Percentiles rank a stretch among this genome's conserved stretches.
Conservation (phyloP, 108 stramenopile genomes). For the Pseudonitzschia delicatissima region DNA sequence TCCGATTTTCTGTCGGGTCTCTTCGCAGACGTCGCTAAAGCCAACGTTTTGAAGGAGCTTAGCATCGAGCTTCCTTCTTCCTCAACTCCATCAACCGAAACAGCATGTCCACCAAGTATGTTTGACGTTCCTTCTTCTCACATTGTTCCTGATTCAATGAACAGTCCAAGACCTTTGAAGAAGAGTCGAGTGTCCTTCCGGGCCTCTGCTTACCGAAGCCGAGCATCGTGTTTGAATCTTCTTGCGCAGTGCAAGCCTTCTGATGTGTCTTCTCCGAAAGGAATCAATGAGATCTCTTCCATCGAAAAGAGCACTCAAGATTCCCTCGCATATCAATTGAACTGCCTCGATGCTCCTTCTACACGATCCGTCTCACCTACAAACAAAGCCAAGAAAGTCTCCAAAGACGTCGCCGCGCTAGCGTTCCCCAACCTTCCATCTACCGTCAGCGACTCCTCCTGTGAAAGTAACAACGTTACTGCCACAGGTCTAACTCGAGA, state of each 20-base stretch:
- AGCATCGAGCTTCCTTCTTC: slow-evolving; percentile 9
- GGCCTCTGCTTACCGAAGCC: neutral
- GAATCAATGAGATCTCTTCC: slow-evolving; percentile 18
- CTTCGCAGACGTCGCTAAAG: slow-evolving; percentile 58
- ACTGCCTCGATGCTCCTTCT: slow-evolving; percentile 10
- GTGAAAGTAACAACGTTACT: slow-evolving; percentile 18
- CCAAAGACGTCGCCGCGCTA: slow-evolving; percentile 12
- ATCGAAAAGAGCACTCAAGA: slow-evolving; percentile 12
- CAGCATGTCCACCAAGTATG: neutral
- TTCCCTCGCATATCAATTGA: slow-evolving; percentile 34
- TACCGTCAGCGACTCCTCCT: slow-evolving; percentile 55
- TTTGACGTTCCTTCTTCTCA: neutral
- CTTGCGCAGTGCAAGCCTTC: neutral
- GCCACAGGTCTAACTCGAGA: slow-evolving; percentile 42
- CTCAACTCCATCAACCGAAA: neutral
- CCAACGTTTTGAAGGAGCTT: slow-evolving; percentile 15
- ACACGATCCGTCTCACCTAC: neutral
- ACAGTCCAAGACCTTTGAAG: slow-evolving; percentile 23
- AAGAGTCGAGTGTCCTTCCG: slow-evolving; percentile 13
- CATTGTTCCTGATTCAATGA: neutral
- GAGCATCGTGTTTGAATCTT: slow-evolving; percentile 19
- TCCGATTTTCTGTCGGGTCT: slow-evolving; percentile 51
- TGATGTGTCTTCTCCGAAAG: slow-evolving; percentile 10
- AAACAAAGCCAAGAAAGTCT: neutral
- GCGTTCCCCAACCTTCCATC: slow-evolving; percentile 56